Evolutionary conservation across 2,329 filamentous ascomycete genomes (phyloP).

Genomic region (Phaeoacremonium minimum): DNA sequence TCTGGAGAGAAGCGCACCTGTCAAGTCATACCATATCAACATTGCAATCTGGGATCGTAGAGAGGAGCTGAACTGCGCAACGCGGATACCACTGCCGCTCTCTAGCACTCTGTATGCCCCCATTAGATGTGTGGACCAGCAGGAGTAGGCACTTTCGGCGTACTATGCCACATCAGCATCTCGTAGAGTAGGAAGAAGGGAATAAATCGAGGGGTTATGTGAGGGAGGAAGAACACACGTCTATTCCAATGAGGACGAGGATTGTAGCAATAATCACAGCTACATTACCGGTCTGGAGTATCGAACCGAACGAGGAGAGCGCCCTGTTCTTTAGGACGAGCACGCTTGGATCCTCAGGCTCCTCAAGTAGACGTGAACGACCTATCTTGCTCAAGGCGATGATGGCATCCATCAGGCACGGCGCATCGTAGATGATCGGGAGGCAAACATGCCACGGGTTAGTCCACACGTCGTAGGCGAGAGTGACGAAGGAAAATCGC

Average conservation of each 20-base stretch:
- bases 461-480: neutral
- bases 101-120: neutral
- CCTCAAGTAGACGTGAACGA: neutral
- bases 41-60: neutral
- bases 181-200: neutral
- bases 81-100: neutral
- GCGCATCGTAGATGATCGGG: neutral
- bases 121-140: neutral
- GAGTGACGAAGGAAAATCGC: neutral
- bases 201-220: too few relatives aligned
- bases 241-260: neutral
- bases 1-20: neutral
- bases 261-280: neutral
- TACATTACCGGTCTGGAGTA: neutral
- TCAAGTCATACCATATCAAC: neutral
- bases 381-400: neutral
- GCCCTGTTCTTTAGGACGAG: neutral
- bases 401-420: neutral
- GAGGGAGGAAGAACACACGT: neutral
- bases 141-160: neutral
- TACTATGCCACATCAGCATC: neutral
- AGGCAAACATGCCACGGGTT: neutral
- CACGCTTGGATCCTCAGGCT: neutral
- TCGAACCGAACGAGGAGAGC: neutral
- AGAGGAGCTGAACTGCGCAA: neutral